Evolutionary conservation across 2,329 filamentous ascomycete species (phyloP).

Genomic region (Neonectria coccinea): DNA sequence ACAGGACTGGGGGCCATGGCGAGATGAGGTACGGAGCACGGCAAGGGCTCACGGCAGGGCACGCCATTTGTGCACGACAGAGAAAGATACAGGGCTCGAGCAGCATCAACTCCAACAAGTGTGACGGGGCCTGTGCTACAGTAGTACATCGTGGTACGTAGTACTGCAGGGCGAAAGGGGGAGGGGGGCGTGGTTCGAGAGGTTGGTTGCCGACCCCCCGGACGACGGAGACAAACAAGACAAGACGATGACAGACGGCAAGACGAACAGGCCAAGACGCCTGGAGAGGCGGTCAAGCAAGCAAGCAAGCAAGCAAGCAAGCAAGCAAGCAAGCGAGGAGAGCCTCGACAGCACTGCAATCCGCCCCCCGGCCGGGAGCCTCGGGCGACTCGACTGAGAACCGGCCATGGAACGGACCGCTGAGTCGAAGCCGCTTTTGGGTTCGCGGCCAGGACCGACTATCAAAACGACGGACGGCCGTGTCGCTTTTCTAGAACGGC

Average conservation of each 20-base stretch:
- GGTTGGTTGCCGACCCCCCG: conserved; percentile 1
- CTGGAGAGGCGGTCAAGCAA: conserved; percentile 18
- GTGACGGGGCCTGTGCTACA: background rate
- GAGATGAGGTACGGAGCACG: conserved; percentile 36
- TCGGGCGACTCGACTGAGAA: conserved; percentile 22
- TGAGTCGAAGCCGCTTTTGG: conserved; percentile 22
- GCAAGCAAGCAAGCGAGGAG: conserved; percentile 6
- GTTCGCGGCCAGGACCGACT: background rate
- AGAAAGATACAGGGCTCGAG: conserved; percentile 15
- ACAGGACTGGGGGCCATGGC: conserved; percentile 35
- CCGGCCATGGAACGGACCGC: conserved; percentile 36
- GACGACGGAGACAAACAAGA: background rate
- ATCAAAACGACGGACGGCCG: background rate
- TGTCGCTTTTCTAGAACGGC: conserved; percentile 17
- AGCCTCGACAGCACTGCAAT: conserved; percentile 4
- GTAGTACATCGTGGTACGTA: background rate
- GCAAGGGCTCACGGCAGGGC: conserved; percentile 29
- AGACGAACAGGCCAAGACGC: conserved; percentile 4
- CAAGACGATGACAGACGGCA: conserved; percentile 3
- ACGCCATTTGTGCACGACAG: conserved; percentile 40
- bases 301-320: too few species aligned
- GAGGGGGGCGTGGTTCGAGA: background rate
- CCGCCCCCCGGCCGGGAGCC: conserved; percentile 4
- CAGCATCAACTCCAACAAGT: conserved; percentile 16
- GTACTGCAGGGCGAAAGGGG: background rate